Conservation (phyloP, 768 basidiomycete genomes). For the Sporobolomyces phaffii region DNA sequence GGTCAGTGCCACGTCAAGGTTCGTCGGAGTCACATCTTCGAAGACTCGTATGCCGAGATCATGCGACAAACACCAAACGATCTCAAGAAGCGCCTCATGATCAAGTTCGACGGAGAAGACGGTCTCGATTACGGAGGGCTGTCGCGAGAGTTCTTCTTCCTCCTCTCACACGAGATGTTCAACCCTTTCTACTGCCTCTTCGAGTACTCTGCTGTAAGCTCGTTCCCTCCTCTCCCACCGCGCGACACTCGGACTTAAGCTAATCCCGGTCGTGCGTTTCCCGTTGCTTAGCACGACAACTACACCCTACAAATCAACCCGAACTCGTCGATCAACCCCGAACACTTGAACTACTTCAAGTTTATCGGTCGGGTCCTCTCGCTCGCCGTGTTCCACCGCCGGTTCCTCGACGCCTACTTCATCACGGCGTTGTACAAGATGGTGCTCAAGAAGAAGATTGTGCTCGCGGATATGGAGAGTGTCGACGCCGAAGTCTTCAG, state of each 20-base stretch:
- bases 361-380: constrained; percentile 95
- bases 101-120: constrained; percentile 95
- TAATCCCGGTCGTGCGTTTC: not conserved
- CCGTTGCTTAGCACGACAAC: constrained; percentile 58
- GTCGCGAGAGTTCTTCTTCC: constrained; percentile 99
- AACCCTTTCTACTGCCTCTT: constrained; percentile 98
- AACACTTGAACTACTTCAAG: constrained; percentile 97
- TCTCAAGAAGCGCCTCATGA: constrained; percentile 97
- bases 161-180: constrained; percentile 99
- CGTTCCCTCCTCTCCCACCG: not conserved
- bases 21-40: constrained; percentile 94
- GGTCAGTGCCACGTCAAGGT: constrained; percentile 99
- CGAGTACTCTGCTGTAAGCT: constrained; percentile 79
- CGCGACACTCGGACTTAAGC: not conserved
- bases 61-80: constrained; percentile 99
- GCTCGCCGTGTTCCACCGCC: constrained; percentile 95
- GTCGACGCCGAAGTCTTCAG: constrained; percentile 91
- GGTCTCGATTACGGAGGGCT: constrained; percentile 97
- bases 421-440: constrained; percentile 99
- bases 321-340: constrained; percentile 85
- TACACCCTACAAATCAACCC: constrained; percentile 96
- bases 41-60: constrained; percentile 98
- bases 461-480: constrained; percentile 84
- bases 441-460: constrained; percentile 96
- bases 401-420: constrained; percentile 98